Conservation (phyloP, 208 protist genomes). For the Crithidia sp. region DNA sequence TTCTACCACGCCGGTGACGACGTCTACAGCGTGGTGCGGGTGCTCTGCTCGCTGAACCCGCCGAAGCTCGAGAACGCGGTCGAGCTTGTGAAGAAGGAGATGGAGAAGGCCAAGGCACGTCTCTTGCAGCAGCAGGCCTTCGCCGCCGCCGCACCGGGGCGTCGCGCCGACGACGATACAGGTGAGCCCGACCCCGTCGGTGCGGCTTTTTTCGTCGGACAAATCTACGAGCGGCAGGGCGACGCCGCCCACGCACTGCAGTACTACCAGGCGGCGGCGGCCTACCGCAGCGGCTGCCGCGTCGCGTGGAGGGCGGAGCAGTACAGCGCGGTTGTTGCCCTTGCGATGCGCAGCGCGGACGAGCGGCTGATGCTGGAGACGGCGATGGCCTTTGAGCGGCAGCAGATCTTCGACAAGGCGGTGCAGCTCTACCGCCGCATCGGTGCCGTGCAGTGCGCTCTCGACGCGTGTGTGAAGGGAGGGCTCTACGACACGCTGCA, state of each 20-base stretch:
- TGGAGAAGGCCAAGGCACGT: slow-evolving; percentile 58
- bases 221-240: slow-evolving; percentile 85
- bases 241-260: slow-evolving; percentile 79
- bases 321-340: slow-evolving; percentile 68
- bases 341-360: slow-evolving; percentile 83
- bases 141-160: slow-evolving; percentile 25
- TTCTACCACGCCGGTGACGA: slow-evolving; percentile 93
- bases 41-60: slow-evolving; percentile 81
- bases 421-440: slow-evolving; percentile 95
- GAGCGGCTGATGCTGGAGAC: slow-evolving; percentile 87
- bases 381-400: slow-evolving; percentile 89
- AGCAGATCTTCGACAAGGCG: slow-evolving; percentile 89
- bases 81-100: slow-evolving; percentile 80
- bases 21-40: slow-evolving; percentile 89
- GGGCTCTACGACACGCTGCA: slow-evolving; percentile 93
- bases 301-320: slow-evolving; percentile 80
- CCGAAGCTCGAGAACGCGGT: slow-evolving; percentile 86
- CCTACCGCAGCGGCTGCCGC: slow-evolving; percentile 91
- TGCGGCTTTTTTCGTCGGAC: slow-evolving; percentile 94
- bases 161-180: slow-evolving; percentile 15
- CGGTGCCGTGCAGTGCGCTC: slow-evolving; percentile 88
- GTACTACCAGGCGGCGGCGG: slow-evolving; percentile 88
- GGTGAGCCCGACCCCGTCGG: slow-evolving; percentile 69
- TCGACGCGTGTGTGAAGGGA: slow-evolving; percentile 93
- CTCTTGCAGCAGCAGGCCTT: slow-evolving; percentile 59